Percentiles rank a stretch among this genome's conserved stretches.
Evolutionary conservation across 352 stramenopile species (phyloP).

Genomic region (Globisporangium cylindrosporum): DNA sequence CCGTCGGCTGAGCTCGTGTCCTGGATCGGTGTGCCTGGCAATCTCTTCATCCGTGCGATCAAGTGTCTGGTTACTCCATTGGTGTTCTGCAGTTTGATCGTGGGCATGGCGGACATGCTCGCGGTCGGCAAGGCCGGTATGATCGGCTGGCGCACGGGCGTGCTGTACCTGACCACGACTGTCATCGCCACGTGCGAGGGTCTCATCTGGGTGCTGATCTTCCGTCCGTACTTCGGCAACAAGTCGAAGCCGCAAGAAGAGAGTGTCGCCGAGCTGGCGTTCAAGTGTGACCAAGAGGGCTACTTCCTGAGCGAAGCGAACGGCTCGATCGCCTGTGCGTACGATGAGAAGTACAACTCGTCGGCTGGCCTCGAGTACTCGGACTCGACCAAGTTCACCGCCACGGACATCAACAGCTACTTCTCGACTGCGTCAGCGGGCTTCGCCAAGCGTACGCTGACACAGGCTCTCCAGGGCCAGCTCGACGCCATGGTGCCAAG

Average conservation of each 20-base stretch:
- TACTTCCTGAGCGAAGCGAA: constrained; percentile 21
- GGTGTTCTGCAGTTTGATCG: constrained; percentile 49
- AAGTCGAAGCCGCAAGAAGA: constrained; percentile 7
- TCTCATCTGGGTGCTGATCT: constrained; percentile 32
- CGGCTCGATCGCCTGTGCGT: constrained; percentile 13
- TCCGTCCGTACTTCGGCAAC: constrained; percentile 27
- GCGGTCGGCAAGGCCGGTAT: no score
- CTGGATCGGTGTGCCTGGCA: constrained; percentile 37
- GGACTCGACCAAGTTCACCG: constrained; percentile 25
- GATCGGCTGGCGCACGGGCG: no score
- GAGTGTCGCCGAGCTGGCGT: constrained; percentile 5
- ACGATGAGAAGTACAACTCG: constrained; percentile 19
- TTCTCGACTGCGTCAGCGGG: constrained; percentile 18
- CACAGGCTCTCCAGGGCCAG: constrained; percentile 27
- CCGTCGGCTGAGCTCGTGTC: constrained; percentile 15
- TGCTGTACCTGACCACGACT: no score
- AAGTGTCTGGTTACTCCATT: constrained; percentile 39
- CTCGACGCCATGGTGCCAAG: constrained; percentile 32
- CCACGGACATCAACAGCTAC: constrained; percentile 31
- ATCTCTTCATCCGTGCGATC: constrained; percentile 48
- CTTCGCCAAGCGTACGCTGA: constrained; percentile 21
- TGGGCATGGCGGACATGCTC: constrained; percentile 30
- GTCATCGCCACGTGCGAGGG: no score
- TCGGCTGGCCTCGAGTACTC: constrained; percentile 11
- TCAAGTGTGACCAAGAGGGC: constrained; percentile 17